A percentile compares a stretch with the other conserved stretches of the same genome.
Evolutionary conservation across 1,139 yeast genomes (phyloP).

Genomic region (Debaryomyces singareniensis): DNA sequence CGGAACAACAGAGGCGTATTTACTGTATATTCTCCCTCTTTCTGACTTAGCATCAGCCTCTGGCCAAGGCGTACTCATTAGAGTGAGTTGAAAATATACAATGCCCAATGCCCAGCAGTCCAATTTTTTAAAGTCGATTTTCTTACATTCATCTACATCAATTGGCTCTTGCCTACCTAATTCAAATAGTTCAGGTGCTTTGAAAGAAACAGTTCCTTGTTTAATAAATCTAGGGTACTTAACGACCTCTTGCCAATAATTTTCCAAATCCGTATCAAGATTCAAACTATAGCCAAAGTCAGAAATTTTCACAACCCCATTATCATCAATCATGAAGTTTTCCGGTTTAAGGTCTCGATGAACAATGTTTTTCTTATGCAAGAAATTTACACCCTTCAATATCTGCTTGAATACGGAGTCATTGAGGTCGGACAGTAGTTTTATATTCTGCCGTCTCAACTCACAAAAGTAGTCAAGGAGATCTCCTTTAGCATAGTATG

Average conservation of each 20-base stretch:
- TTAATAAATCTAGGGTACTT: slow-evolving; percentile 3
- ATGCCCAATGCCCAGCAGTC: slow-evolving; percentile 53
- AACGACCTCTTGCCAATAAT: slow-evolving; percentile 9
- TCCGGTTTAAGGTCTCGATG: slow-evolving; percentile 57
- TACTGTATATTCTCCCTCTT: slow-evolving; percentile 17
- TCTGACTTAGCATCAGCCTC: slow-evolving; percentile 21
- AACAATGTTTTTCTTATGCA: slow-evolving; percentile 37
- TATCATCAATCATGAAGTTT: slow-evolving; percentile 39
- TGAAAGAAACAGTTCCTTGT: slow-evolving; percentile 46
- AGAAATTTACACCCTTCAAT: slow-evolving; percentile 36
- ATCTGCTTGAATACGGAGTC: slow-evolving; percentile 46
- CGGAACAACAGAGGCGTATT: slow-evolving; percentile 19
- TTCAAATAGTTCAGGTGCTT: slow-evolving; percentile 47
- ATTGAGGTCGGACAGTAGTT: slow-evolving; percentile 25
- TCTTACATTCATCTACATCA: slow-evolving; percentile 6
- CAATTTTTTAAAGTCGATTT: slow-evolving; percentile 19
- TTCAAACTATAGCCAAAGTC: slow-evolving; percentile 50
- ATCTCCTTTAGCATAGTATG: slow-evolving; percentile 43
- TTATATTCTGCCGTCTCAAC: slow-evolving; percentile 27
- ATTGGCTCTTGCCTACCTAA: slow-evolving; percentile 14
- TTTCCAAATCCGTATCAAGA: slow-evolving; percentile 13
- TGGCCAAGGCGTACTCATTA: slow-evolving; percentile 46
- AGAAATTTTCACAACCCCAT: slow-evolving; percentile 40
- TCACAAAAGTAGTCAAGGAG: slow-evolving; percentile 34
- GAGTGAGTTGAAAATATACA: slow-evolving; percentile 37